A percentile compares a stretch with the other conserved stretches of the same genome.
Evolutionary conservation across 768 basidiomycete genomes (phyloP).

Genomic region (Russula emetica): DNA sequence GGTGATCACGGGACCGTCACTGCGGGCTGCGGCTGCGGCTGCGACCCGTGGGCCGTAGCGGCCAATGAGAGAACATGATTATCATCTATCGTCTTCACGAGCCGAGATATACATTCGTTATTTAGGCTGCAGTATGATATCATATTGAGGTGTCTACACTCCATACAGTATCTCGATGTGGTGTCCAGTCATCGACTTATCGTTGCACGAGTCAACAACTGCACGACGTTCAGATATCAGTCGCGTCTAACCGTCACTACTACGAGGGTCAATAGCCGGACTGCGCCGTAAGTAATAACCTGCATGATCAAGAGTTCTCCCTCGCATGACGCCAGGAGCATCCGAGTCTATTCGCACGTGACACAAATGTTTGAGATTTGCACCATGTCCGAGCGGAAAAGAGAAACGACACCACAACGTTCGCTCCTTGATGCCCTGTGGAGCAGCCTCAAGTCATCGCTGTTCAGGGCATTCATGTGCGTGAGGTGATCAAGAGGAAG

Average conservation of each 20-base stretch:
- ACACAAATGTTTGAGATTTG: background rate
- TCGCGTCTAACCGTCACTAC: background rate
- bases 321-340: slow-evolving; percentile 1
- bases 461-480: background rate
- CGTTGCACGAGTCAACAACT: background rate
- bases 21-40: background rate
- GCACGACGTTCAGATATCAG: background rate
- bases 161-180: background rate
- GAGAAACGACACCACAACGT: background rate
- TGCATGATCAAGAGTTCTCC: background rate
- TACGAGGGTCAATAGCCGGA: background rate
- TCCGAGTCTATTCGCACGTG: background rate
- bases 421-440: background rate
- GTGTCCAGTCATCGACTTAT: background rate
- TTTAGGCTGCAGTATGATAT: too few relatives aligned
- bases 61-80: too few relatives aligned
- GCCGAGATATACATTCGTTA: background rate
- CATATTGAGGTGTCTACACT: background rate
- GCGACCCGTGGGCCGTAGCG: background rate
- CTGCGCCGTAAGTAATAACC: background rate
- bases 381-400: background rate
- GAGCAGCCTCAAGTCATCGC: background rate
- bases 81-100: too few relatives aligned
- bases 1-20: background rate
- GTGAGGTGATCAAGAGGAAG: too few relatives aligned